Conservation (phyloP, 345 rosid species). For the Hibiscus tridactylites region DNA sequence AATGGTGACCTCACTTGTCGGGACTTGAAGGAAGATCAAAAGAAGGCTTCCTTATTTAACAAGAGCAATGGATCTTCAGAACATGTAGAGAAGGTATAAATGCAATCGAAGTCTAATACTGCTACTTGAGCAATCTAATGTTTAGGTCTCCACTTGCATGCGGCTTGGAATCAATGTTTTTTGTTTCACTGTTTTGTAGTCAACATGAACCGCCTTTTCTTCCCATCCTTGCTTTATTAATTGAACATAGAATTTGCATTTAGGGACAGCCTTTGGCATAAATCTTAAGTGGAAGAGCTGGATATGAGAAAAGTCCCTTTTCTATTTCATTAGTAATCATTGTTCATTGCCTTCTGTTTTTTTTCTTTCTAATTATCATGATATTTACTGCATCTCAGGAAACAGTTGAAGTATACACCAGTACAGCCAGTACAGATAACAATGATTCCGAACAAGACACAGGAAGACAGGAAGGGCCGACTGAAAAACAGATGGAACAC, state of each 20-base stretch:
- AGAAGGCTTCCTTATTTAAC: constrained; percentile 6
- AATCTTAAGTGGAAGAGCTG: too few species aligned
- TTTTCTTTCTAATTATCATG: background rate
- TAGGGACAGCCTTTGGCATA: too few species aligned
- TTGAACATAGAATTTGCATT: background rate
- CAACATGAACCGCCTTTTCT: background rate
- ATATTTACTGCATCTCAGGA: constrained; percentile 16
- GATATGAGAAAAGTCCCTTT: background rate
- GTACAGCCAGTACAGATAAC: constrained; percentile 12
- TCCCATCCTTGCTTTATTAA: background rate
- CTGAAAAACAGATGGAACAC: background rate
- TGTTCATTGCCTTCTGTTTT: background rate
- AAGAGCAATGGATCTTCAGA: constrained; percentile 12
- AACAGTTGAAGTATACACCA: background rate
- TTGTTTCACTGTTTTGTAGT: background rate
- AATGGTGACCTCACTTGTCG: constrained; percentile 33
- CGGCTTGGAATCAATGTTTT: background rate
- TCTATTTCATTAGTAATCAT: background rate
- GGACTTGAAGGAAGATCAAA: constrained; percentile 24
- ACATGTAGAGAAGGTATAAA: constrained; percentile 8
- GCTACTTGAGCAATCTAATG: background rate
- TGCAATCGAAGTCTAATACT: background rate
- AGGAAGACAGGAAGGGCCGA: constrained; percentile 17
- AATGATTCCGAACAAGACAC: constrained; percentile 15
- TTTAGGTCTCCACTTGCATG: background rate